Base-by-base conservation (phyloP, 176 grass and related monocot species). In the Puya raimondii region DNA sequence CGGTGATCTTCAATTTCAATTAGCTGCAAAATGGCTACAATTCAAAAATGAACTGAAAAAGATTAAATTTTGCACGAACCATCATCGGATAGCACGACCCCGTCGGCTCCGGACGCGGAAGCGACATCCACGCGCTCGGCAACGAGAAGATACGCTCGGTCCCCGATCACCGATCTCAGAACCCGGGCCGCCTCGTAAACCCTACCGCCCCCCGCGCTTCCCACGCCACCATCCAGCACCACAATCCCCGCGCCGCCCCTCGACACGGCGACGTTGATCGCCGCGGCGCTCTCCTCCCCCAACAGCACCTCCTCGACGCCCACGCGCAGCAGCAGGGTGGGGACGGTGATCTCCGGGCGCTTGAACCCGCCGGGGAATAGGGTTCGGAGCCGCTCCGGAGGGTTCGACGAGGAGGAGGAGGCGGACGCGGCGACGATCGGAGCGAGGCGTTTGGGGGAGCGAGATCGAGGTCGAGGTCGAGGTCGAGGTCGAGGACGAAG, bases 341-440 rank as follows among this genome's bases (percentile, higher is more conserved):
- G 94, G 9, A 99, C 75, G 67, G 50, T 76, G 27, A 99, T 79
- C 89, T 99, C 89, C 64, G 84, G 84, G 1, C 94, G 87, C 84
- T 99, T 93, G 82, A 99, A 99, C 6, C 94, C 94, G 20, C 94
- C 87, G 0, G 94, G 89, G 64, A 99, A 99, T 21, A 93, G 76
- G 49, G 89, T 99, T 42, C 89, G 74, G 9, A 80, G 82, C 42
- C 85, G 82, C 75, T 84, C 86, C 64, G 70, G 54, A 64, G 70
- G 61, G 15, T 76, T 61, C 0, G 76, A 13, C 10, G 26, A 63
- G 17, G 57, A 70, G 65, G 76, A 84, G 9, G 68, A 83, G 29
- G 71, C 79, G 15, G 64, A 50, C 11, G 51, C 51, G 66, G 70
- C 72, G 70, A 52, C 25, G 33, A 65, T 50, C 12, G 33, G 33